Percentiles rank a stretch among this genome's conserved stretches.
phyloP scores from a whole-genome alignment of 1,139 yeast species.

The Diutina rugosa region DNA sequence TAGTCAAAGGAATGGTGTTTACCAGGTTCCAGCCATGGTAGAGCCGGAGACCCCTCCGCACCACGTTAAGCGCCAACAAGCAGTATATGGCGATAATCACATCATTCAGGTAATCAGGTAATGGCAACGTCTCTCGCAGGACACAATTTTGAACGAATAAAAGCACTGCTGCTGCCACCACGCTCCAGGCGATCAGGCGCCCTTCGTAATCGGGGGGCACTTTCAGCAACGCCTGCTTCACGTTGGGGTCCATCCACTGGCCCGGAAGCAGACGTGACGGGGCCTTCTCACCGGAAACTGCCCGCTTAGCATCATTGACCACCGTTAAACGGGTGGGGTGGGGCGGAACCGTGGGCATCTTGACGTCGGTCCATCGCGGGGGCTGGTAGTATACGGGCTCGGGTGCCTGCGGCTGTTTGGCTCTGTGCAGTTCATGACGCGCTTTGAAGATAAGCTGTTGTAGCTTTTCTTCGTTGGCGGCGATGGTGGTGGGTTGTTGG shows the following conservation, averaged over 20 bases:
- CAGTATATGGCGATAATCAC: background rate
- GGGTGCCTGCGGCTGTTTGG: background rate
- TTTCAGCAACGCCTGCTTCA: background rate
- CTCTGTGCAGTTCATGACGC: background rate
- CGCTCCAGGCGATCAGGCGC: background rate
- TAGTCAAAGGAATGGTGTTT: background rate
- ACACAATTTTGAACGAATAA: background rate
- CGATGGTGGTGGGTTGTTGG: background rate
- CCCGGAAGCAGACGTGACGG: background rate
- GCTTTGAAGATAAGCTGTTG: background rate
- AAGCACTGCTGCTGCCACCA: background rate
- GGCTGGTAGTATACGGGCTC: background rate
- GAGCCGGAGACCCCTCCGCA: background rate
- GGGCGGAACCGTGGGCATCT: background rate
- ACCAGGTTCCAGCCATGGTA: background rate
- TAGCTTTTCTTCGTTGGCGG: background rate
- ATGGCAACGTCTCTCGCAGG: background rate
- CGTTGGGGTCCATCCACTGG: background rate
- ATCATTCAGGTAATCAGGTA: background rate
- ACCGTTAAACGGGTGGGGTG: background rate
- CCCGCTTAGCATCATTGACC: background rate
- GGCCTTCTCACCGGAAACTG: background rate
- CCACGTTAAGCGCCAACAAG: background rate
- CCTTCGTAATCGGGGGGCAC: background rate
- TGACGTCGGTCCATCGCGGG: background rate